Evolutionary conservation across 192 early-diverging fungal genomes (phyloP).

Genomic region (Obelidium mucronatum): DNA sequence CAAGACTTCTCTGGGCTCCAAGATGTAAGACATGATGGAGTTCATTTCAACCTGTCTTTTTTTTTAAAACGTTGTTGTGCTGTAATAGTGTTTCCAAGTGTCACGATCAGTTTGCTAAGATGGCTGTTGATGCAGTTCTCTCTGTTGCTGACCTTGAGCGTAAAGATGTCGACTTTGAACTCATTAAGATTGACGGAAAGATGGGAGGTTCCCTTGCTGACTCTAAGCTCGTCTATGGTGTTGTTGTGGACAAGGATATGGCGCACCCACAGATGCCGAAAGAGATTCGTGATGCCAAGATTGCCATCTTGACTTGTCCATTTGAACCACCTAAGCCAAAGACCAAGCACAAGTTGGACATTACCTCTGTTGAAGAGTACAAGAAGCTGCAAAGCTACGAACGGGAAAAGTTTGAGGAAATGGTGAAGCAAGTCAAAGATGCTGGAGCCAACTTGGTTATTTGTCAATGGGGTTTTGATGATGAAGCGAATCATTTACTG

Average conservation of each 20-base stretch:
- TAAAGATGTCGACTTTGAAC: constrained; percentile 99
- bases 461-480: constrained; percentile 99
- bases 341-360: constrained; percentile 99
- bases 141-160: constrained; percentile 98
- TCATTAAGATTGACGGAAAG: constrained; percentile 99
- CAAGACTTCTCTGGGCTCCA: constrained; percentile 96
- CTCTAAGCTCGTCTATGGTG: constrained; percentile 92
- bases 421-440: constrained; percentile 98
- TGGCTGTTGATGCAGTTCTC: constrained; percentile 97
- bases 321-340: constrained; percentile 99
- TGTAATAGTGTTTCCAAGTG: constrained; percentile 89
- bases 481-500: constrained; percentile 99
- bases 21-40: constrained; percentile 93
- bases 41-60: background rate
- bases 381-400: constrained; percentile 97
- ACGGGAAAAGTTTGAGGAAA: constrained; percentile 93
- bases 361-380: constrained; percentile 98
- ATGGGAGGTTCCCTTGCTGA: constrained; percentile 96
- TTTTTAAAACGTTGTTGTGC: no score
- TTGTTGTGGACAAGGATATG: constrained; percentile 99
- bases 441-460: constrained; percentile 97
- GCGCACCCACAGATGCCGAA: constrained; percentile 99
- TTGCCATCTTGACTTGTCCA: constrained; percentile 98
- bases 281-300: constrained; percentile 92
- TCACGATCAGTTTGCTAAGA: constrained; percentile 97